Evolutionary conservation across 495 filamentous ascomycete species (phyloP), one percentile per base, ranked within the genome.

Genomic region (Immersiella caudata): DNA sequence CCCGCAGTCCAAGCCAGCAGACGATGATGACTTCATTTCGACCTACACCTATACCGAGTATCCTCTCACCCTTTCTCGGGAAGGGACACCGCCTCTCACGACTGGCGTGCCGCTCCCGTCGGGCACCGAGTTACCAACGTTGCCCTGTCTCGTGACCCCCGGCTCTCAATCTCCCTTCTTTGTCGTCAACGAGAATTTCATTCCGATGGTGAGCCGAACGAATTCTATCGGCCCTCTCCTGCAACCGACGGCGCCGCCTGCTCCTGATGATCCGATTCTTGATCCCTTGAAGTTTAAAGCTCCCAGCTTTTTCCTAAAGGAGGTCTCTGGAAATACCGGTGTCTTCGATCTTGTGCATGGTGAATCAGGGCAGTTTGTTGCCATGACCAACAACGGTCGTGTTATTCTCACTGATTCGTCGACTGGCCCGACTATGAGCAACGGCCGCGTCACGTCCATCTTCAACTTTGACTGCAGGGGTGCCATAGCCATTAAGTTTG

Each of bases 391-490:
- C 18, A 29, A n/a, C 25, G 61, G 61, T 22, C 14, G 24, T 8
- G 25, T 64, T n/a, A 33, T 64, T 9, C 61, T 64, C 61, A 40
- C 50, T 25, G 25, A 49, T 24, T 6, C 11, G 4, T 64, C 61
- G 22, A 64, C 61, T 0, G 61, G 61, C n/a, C 40, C 40, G 12
- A n/a, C 8, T 1, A 33, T 64, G 25, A 9, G 25, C 6, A 26
- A 26, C 21, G 25, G 40, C 6, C 61, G 49, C 46, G 49, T 52
- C 46, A 64, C 61, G 22, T 40, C 61, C 46, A 29, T 68, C 61
- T 68, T 68, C 55, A 60, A 49, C 36, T 40, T 68, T 20, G 62
- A 68, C 55, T 68, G 67, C 61, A 16, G 25, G 33, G 67, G 60
- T 36, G 33, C 51, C 24, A 26, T 68, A 6, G 51, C 54, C 36